Evolutionary conservation across 192 early-diverging fungal species (phyloP).

Genomic region (Coemansia sp.): DNA sequence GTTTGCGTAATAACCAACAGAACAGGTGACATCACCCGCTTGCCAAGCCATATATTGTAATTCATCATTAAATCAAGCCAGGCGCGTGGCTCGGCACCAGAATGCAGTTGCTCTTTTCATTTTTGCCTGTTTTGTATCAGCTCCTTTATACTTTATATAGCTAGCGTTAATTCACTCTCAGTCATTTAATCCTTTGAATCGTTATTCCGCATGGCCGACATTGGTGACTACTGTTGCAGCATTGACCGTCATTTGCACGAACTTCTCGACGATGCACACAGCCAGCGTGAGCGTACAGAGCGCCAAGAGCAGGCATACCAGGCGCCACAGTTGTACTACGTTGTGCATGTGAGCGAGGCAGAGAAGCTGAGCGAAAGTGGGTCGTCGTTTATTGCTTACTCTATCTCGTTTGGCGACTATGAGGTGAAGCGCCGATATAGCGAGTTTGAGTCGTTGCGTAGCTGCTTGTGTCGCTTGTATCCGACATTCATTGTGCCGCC

Average conservation of each 20-base stretch:
- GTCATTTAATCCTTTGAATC: background rate
- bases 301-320: constrained; percentile 26
- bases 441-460: constrained; percentile 92
- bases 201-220: constrained; percentile 25
- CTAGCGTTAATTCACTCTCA: background rate
- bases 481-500: constrained; percentile 89
- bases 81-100: too few species aligned
- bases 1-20: too few species aligned
- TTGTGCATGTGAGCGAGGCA: constrained; percentile 45
- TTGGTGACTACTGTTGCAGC: constrained; percentile 50
- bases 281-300: constrained; percentile 30
- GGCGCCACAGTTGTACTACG: constrained; percentile 37
- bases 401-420: constrained; percentile 44
- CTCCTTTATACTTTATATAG: background rate
- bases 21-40: too few species aligned
- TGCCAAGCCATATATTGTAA: too few species aligned
- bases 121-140: constrained; percentile 1
- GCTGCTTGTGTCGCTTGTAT: constrained; percentile 71
- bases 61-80: too few species aligned
- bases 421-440: constrained; percentile 84
- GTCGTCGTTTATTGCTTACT: constrained; percentile 46
- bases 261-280: constrained; percentile 43
- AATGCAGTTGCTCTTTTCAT: background rate
- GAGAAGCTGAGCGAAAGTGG: constrained; percentile 48
- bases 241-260: constrained; percentile 51